Evolutionary conservation across 1,284 basidiomycete species (phyloP), one percentile per base, ranked within the genome.

Genomic region (Apiotrichum gracile): DNA sequence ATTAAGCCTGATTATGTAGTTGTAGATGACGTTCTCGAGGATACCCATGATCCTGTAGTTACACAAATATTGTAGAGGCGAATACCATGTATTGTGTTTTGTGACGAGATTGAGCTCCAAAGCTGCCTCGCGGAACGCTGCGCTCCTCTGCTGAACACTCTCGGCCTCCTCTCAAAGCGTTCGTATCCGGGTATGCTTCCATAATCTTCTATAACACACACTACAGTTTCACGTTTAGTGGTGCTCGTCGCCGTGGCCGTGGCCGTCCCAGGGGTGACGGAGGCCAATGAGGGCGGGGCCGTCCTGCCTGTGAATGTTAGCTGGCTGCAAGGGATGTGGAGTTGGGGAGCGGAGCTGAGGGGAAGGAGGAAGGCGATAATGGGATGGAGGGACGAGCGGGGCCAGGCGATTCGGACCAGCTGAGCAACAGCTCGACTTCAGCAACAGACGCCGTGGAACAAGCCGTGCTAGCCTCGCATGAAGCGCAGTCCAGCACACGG

Each of bases 271-370:
- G 49, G 79, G 78, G 73, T 80, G 79, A 62, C 70, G 66, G 58
- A 72, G 65, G 60, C 79, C 79, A 54, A 80, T 67, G 34, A 80
- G 65, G 58, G 77, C 78, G 27, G 77, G 58, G 16, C 77, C 78
- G 61, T 80, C 79, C 72, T 79, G 77, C 58, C 78, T 78, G 52
- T n/a, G 52, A 7, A 12, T 1, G 51, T 53, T 26, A 53, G 45
- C 31, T 24, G 4, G 3, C 14, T n/a, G 4, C 34, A 35, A 35
- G 7, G 21, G 8, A 6, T 26, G 40, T 5, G 12, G 27, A 6
- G 6, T 24, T 24, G 3, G 38, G 17, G 39, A 38, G 35, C 13
- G 44, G 6, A 12, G 29, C n/a, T 29, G 22, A 27, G 21, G n/a
- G 22, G 3, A 12, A 14, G 31, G 16, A 13, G 13, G 27, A 31